Evolutionary conservation across 352 stramenopile genomes (phyloP).

Genomic region (Hyaloperonospora brassicae): DNA sequence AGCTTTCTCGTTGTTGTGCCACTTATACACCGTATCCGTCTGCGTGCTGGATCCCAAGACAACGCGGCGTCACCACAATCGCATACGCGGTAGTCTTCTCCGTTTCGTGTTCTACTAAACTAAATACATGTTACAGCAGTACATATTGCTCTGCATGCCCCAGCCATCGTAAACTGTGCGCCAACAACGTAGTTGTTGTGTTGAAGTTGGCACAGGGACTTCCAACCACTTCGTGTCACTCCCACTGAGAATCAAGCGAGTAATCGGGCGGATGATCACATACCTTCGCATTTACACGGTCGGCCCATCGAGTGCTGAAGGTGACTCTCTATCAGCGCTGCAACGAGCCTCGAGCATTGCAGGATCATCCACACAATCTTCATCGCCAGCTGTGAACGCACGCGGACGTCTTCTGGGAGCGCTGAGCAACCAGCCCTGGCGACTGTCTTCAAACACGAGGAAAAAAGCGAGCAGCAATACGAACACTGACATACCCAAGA

Average conservation of each 20-base stretch:
- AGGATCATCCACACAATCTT: constrained; percentile 36
- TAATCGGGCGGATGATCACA: constrained; percentile 1
- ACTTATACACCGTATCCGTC: no score
- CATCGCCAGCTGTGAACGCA: constrained; percentile 54
- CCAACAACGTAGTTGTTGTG: constrained; percentile 11
- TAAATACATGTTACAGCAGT: constrained; percentile 43
- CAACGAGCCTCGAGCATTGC: constrained; percentile 35
- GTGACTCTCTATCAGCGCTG: constrained; percentile 19
- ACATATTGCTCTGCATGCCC: constrained; percentile 6
- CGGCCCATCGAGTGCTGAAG: constrained; percentile 1
- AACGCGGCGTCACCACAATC: no score
- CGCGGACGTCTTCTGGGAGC: constrained; percentile 41
- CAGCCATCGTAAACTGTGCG: constrained; percentile 7
- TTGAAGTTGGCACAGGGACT: constrained; percentile 12
- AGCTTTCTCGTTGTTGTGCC: no score
- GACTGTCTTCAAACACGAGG: constrained; percentile 56
- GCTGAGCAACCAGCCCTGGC: constrained; percentile 48
- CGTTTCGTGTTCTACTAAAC: constrained; percentile 24
- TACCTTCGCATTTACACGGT: constrained; percentile 5
- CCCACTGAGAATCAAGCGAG: constrained; percentile 8
- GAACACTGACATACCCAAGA: constrained; percentile 60
- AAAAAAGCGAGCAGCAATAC: constrained; percentile 63
- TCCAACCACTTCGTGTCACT: constrained; percentile 14
- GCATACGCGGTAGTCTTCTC: neutral
- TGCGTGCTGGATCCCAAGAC: no score